These are phyloP conservation scores for Harringtonia aguacate DNA, from an alignment of 2,329 filamentous ascomycete genomes.

Conservation along the genomic window DNA sequence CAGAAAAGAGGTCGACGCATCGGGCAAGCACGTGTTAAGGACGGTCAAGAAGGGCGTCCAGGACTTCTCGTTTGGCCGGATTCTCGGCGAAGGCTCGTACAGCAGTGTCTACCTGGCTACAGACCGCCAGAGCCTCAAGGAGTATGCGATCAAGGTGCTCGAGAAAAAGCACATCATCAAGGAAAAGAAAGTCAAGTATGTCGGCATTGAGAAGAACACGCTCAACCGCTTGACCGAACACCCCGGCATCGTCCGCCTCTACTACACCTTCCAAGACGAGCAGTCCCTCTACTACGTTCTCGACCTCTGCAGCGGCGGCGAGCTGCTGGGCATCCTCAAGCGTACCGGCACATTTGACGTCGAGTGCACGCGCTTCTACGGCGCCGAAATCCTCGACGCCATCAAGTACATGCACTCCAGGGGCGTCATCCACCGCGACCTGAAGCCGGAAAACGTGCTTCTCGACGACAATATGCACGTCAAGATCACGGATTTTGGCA, in stretches of 20 bases:
- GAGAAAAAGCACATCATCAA: slow-evolving; percentile 99
- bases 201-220: slow-evolving; percentile 99
- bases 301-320: slow-evolving; percentile 84
- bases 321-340: slow-evolving; percentile 85
- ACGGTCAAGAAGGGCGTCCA: slow-evolving; percentile 94
- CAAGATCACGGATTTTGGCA: slow-evolving; percentile 98
- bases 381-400: slow-evolving; percentile 88
- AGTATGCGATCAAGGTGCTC: slow-evolving; percentile 96
- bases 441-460: slow-evolving; percentile 95
- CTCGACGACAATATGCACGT: slow-evolving; percentile 94
- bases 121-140: slow-evolving; percentile 85
- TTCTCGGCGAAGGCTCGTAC: slow-evolving; percentile 93
- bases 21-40: slow-evolving; percentile 69
- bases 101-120: slow-evolving; percentile 90
- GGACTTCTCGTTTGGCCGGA: slow-evolving; percentile 87
- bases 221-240: slow-evolving; percentile 93
- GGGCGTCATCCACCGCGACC: slow-evolving; percentile 89
- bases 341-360: slow-evolving; percentile 90
- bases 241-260: slow-evolving; percentile 88
- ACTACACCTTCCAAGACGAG: slow-evolving; percentile 98
- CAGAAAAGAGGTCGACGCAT: slow-evolving; percentile 73
- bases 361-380: slow-evolving; percentile 89
- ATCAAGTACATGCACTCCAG: slow-evolving; percentile 97
- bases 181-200: slow-evolving; percentile 99
- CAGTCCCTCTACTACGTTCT: slow-evolving; percentile 93